These are phyloP conservation scores for Neoboletus subvelutipes DNA, from an alignment of 768 basidiomycete genomes.

Conservation along the genomic window DNA sequence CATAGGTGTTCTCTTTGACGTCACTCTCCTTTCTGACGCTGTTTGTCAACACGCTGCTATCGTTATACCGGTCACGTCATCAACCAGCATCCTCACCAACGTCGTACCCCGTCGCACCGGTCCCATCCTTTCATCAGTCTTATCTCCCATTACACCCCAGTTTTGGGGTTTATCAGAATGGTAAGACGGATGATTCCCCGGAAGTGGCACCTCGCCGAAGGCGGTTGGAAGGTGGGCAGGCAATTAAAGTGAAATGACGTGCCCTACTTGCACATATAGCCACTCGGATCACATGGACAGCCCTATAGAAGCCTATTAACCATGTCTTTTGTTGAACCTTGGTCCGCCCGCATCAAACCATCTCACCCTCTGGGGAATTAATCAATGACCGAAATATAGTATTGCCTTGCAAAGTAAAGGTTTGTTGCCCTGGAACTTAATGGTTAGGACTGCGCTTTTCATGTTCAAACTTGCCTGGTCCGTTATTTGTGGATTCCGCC, in stretches of 20 bases:
- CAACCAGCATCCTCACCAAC: conserved; percentile 42
- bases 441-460: conserved; percentile 11
- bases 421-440: conserved; percentile 9
- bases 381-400: conserved; percentile 2
- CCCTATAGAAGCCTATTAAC: conserved; percentile 23
- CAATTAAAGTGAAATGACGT: conserved; percentile 54
- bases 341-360: conserved; percentile 21
- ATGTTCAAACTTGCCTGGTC: conserved; percentile 1
- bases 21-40: conserved; percentile 75
- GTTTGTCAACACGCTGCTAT: conserved; percentile 78
- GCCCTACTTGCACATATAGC: conserved; percentile 15
- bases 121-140: conserved; percentile 44
- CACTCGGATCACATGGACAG: conserved; percentile 30
- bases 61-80: conserved; percentile 70
- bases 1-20: conserved; percentile 69
- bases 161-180: conserved; percentile 45
- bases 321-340: conserved; percentile 20
- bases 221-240: conserved; percentile 54
- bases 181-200: conserved; percentile 26
- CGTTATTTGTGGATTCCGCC: conserved; percentile 1
- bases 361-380: conserved; percentile 25
- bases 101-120: conserved; percentile 42
- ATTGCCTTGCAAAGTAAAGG: conserved; percentile 14
- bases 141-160: conserved; percentile 53
- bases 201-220: conserved; percentile 51